A percentile compares a stretch with the other conserved stretches of the same genome.
Conservation (phyloP, 2,329 filamentous ascomycete genomes). For the Trichoderma brevicompactum region DNA sequence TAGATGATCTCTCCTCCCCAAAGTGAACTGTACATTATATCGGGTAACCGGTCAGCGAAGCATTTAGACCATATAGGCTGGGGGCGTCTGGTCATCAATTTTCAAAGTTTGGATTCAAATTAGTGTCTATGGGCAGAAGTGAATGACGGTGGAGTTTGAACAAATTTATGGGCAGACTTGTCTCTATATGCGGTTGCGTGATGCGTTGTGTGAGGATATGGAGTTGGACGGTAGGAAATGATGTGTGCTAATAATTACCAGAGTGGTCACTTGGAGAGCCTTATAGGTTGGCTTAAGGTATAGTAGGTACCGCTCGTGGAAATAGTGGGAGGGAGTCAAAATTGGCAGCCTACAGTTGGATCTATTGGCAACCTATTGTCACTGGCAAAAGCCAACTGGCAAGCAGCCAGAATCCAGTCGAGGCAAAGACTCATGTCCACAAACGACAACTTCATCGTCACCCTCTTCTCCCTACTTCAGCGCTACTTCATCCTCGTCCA, state of each 20-base stretch:
- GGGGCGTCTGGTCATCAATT: constrained; percentile 34
- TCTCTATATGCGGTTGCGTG: neutral
- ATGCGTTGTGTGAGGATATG: neutral
- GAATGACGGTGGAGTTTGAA: neutral
- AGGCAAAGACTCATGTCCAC: neutral
- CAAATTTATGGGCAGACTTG: neutral
- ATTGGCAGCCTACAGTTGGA: neutral
- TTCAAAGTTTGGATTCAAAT: constrained; percentile 26
- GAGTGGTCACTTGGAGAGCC: too few species aligned
- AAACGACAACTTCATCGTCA: neutral
- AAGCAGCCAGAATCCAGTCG: neutral
- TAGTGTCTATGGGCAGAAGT: neutral
- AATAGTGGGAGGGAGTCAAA: neutral
- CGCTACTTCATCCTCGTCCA: neutral
- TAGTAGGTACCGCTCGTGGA: too few species aligned
- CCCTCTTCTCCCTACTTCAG: neutral
- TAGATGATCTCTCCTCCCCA: constrained; percentile 59
- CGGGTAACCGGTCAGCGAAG: constrained; percentile 47
- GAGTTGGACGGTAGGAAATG: neutral
- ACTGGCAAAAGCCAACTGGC: neutral
- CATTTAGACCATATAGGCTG: constrained; percentile 50
- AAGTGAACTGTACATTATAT: constrained; percentile 56
- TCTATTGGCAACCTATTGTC: neutral
- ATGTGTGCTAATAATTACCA: neutral
- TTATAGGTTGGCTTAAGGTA: too few species aligned